A percentile compares a stretch with the other conserved stretches of the same genome.
phyloP scores from a whole-genome alignment of 495 filamentous ascomycete species.

The Penicillium simplicissimum region DNA sequence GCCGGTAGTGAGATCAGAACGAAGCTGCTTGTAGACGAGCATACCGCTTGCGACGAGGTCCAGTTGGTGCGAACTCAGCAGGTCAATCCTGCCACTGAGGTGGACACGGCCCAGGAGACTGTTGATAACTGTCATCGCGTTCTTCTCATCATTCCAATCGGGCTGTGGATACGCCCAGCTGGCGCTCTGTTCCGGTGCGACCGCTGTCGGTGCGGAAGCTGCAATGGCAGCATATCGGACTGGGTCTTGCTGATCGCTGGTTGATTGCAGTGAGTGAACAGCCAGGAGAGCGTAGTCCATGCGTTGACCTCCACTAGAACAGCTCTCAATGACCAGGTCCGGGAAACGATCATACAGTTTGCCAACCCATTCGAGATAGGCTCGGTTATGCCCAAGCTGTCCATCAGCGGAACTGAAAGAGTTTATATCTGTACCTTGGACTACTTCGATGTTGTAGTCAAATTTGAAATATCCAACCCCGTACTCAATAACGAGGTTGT shows the following conservation, averaged over 20 bases:
- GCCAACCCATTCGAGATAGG: background rate
- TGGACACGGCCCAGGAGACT: background rate
- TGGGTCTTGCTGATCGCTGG: background rate
- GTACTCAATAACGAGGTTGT: background rate
- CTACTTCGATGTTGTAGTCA: background rate
- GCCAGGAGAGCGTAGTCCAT: background rate
- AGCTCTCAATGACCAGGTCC: background rate
- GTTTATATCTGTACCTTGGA: background rate
- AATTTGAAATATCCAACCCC: background rate
- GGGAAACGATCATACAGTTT: background rate
- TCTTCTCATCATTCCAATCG: background rate
- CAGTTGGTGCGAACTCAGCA: background rate
- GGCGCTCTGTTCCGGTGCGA: background rate
- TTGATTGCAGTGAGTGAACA: background rate
- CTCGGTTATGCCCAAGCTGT: background rate
- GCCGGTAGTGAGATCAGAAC: background rate
- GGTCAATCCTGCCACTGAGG: background rate
- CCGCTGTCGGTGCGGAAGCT: background rate
- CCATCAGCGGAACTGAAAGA: background rate
- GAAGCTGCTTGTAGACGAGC: background rate
- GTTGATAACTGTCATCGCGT: background rate
- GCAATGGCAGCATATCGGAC: background rate
- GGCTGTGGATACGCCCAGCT: background rate
- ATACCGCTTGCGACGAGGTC: background rate
- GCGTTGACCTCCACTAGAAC: background rate